Evolutionary conservation across 768 basidiomycete genomes (phyloP).

Genomic region (Termitomyces sp.): DNA sequence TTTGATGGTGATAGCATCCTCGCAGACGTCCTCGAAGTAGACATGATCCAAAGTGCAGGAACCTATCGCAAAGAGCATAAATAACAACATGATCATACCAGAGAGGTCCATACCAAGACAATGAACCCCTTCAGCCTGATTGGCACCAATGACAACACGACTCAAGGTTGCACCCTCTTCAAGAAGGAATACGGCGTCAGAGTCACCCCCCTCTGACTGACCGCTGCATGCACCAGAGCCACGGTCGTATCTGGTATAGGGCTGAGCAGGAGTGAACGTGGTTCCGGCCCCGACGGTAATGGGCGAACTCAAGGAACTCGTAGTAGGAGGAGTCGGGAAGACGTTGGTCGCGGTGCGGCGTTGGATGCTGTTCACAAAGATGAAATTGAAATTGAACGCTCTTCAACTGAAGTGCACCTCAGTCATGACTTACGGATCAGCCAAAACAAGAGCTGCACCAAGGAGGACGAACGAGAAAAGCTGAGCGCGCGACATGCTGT

Average conservation of each 20-base stretch:
- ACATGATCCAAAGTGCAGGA: slow-evolving; percentile 22
- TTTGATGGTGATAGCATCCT: slow-evolving; percentile 31
- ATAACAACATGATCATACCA: neutral
- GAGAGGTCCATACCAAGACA: slow-evolving; percentile 26
- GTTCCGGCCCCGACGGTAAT: slow-evolving; percentile 28
- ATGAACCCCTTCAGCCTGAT: slow-evolving; percentile 39
- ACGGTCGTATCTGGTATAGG: slow-evolving; percentile 35
- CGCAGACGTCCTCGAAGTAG: slow-evolving; percentile 23
- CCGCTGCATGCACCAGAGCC: slow-evolving; percentile 35
- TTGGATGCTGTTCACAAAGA: slow-evolving; percentile 8
- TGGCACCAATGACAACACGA: slow-evolving; percentile 35
- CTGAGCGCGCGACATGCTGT: slow-evolving; percentile 1
- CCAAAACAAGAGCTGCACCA: neutral
- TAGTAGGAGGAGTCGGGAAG: slow-evolving; percentile 31
- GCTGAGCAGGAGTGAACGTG: slow-evolving; percentile 31
- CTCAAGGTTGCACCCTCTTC: slow-evolving; percentile 37
- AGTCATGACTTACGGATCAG: slow-evolving; percentile 2
- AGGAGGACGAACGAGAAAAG: neutral
- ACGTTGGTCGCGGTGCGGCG: slow-evolving; percentile 31
- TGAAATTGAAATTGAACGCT: too few species aligned
- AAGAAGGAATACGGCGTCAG: slow-evolving; percentile 37
- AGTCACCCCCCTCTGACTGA: slow-evolving; percentile 35
- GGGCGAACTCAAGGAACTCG: slow-evolving; percentile 29
- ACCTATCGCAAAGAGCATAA: neutral
- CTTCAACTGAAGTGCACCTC: neutral